These are phyloP conservation scores for Aspergillus spinulosporus DNA, from an alignment of 2,329 filamentous ascomycete species.

Conservation along the genomic window DNA sequence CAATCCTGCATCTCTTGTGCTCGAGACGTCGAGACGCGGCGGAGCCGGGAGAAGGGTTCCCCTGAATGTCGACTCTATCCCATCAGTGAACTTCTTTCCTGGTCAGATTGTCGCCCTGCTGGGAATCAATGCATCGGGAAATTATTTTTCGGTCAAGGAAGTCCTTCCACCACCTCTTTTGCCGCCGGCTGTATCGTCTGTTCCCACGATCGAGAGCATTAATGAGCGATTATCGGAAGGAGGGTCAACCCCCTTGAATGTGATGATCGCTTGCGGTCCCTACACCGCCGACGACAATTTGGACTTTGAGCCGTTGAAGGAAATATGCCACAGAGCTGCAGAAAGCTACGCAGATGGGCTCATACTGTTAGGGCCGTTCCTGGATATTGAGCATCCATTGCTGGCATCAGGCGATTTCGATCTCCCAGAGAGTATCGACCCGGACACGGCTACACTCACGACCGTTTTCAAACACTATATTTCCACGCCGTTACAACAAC, in stretches of 20 bases:
- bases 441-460: constrained; percentile 76
- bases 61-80: constrained; percentile 69
- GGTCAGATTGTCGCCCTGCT: constrained; percentile 87
- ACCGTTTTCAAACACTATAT: constrained; percentile 83
- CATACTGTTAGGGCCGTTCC: constrained; percentile 80
- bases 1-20: constrained; percentile 78
- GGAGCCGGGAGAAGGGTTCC: constrained; percentile 81
- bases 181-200: constrained; percentile 69
- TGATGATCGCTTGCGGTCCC: constrained; percentile 79
- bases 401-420: constrained; percentile 79
- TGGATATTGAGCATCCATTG: constrained; percentile 87
- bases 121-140: constrained; percentile 83
- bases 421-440: constrained; percentile 68
- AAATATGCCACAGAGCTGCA: constrained; percentile 74
- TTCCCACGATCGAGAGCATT: constrained; percentile 65
- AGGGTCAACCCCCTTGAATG: constrained; percentile 68
- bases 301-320: constrained; percentile 81
- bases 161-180: constrained; percentile 73
- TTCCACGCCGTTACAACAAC: constrained; percentile 68
- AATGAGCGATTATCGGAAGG: constrained; percentile 67
- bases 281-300: constrained; percentile 93
- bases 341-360: constrained; percentile 75
- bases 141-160: constrained; percentile 77
- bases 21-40: constrained; percentile 82
- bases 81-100: constrained; percentile 81